Percentiles rank a stretch among this genome's conserved stretches.
Conservation (phyloP, 148 eudicot species). For the Rhododendron kiyosumense region DNA sequence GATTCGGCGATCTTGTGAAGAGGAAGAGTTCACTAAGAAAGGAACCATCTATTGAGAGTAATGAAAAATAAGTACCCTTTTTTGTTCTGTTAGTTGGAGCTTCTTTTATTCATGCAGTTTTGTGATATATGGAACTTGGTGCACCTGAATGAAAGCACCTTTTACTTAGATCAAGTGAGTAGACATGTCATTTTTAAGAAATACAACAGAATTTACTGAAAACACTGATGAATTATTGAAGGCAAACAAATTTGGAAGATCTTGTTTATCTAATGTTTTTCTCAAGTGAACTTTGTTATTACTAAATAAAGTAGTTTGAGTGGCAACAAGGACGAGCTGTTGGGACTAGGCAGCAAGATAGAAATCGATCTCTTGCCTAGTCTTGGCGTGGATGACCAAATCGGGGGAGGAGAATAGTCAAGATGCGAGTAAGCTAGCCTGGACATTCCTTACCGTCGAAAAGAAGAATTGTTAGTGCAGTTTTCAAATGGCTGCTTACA, state of each 20-base stretch:
- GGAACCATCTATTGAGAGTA: slow-evolving; percentile 1
- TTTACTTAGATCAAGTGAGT: not conserved
- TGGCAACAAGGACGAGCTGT: not conserved
- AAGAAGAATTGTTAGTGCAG: not conserved
- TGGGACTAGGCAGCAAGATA: no score
- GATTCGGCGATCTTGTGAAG: slow-evolving; percentile 52
- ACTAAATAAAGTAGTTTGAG: not conserved
- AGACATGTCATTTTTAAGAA: not conserved
- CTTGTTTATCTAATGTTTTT: not conserved
- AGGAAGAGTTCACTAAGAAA: slow-evolving; percentile 20
- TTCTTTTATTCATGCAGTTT: not conserved
- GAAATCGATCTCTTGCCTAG: no score
- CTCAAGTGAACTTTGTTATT: not conserved
- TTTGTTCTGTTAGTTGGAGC: not conserved
- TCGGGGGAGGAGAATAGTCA: no score
- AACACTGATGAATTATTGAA: not conserved
- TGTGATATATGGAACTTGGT: not conserved
- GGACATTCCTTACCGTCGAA: no score
- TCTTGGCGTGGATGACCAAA: no score
- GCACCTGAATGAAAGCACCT: not conserved
- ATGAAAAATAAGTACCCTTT: no score
- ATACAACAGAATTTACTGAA: not conserved
- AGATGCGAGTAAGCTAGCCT: no score
- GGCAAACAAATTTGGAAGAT: not conserved
- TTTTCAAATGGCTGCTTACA: not conserved